These are phyloP conservation scores for Apiospora arundinis DNA, from an alignment of 2,329 filamentous ascomycete genomes.

Conservation along the genomic window DNA sequence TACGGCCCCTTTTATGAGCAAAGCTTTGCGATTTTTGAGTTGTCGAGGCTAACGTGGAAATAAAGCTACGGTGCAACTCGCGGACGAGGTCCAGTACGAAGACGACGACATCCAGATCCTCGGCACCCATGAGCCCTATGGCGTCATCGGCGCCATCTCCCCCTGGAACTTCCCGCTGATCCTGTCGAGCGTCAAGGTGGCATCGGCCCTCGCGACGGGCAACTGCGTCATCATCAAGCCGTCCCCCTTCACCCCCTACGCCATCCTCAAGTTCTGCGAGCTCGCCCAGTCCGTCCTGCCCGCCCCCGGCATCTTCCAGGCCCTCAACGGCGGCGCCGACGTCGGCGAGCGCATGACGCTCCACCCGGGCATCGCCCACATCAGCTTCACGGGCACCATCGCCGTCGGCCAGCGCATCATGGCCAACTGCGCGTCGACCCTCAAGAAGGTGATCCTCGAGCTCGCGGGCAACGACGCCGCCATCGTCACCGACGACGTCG, in stretches of 20 bases:
- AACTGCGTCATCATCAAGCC: conserved; percentile 64
- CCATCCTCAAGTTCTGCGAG: conserved; percentile 58
- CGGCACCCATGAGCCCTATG: conserved; percentile 53
- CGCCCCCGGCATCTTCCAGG: conserved; percentile 57
- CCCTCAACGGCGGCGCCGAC: conserved; percentile 59
- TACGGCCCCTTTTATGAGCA: background rate
- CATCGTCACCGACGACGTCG: conserved; percentile 59
- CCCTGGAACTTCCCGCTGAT: conserved; percentile 66
- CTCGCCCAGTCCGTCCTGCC: conserved; percentile 40
- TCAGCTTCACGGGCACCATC: conserved; percentile 64
- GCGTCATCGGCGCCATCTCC: conserved; percentile 60
- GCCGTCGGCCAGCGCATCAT: conserved; percentile 57
- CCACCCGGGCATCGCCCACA: conserved; percentile 62
- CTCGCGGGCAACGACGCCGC: conserved; percentile 62
- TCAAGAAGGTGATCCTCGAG: conserved; percentile 62
- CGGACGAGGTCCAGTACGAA: conserved; percentile 55
- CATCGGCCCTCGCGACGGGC: conserved; percentile 56
- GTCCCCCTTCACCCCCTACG: conserved; percentile 62
- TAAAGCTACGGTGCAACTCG: conserved; percentile 44
- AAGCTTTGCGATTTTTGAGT: background rate
- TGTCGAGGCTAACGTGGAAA: background rate
- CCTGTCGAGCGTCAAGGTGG: conserved; percentile 57
- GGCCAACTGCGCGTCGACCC: conserved; percentile 53
- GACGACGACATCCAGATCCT: conserved; percentile 49
- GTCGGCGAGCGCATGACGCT: conserved; percentile 59